These are phyloP conservation scores for Rugonectria rugulosa DNA, from an alignment of 2,329 filamentous ascomycete species.

Conservation along the genomic window DNA sequence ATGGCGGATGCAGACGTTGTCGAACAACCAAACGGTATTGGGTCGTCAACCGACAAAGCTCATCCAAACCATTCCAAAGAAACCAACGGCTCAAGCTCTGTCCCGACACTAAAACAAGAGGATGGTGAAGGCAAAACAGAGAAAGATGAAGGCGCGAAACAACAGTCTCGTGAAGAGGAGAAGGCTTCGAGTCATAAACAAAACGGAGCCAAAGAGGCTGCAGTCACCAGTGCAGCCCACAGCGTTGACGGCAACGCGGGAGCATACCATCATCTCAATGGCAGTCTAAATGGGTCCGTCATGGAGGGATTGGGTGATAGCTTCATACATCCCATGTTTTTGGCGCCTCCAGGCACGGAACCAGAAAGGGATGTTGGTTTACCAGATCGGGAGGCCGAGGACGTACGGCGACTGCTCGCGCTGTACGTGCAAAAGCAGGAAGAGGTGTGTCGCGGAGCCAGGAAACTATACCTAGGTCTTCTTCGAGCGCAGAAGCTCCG, in stretches of 20 bases:
- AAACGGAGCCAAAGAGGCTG: background rate
- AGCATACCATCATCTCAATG: slow-evolving; percentile 13
- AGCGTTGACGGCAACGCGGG: slow-evolving; percentile 9
- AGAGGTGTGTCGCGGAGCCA: slow-evolving; percentile 76
- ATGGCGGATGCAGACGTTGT: slow-evolving; percentile 42
- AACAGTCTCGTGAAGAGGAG: slow-evolving; percentile 4
- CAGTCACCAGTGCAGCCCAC: background rate
- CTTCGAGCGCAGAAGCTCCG: slow-evolving; percentile 76
- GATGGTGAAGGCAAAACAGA: slow-evolving; percentile 7
- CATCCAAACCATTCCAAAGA: slow-evolving; percentile 16
- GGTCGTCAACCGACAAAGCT: slow-evolving; percentile 21
- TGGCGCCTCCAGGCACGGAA: slow-evolving; percentile 66
- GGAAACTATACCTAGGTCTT: slow-evolving; percentile 73
- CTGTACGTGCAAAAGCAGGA: slow-evolving; percentile 87
- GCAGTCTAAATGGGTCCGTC: slow-evolving; percentile 5
- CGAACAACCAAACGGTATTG: slow-evolving; percentile 29
- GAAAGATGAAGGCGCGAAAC: background rate
- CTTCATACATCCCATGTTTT: slow-evolving; percentile 79
- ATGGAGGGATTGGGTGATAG: slow-evolving; percentile 48
- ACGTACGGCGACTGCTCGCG: slow-evolving; percentile 76
- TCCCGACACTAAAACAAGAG: slow-evolving; percentile 21
- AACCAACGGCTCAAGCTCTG: slow-evolving; percentile 3
- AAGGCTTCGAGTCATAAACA: slow-evolving; percentile 6
- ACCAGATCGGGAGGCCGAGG: slow-evolving; percentile 77
- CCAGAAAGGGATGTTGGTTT: slow-evolving; percentile 77